Evolutionary conservation across 805 yeast species (phyloP), one percentile per base, ranked within the genome.

Genomic region (Myxozyma kluyveri): DNA sequence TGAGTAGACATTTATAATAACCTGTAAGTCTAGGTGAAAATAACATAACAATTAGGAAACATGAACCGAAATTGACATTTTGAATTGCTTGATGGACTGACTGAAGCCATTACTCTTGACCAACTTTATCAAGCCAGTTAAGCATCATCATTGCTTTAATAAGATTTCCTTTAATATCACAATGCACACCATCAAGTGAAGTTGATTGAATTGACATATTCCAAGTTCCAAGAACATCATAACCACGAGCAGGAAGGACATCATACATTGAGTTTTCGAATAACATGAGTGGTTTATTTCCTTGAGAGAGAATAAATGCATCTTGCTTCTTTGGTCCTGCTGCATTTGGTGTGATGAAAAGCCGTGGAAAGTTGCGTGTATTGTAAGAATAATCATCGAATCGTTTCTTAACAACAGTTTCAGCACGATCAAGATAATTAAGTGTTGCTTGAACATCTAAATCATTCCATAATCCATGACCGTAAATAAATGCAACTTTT

Each of bases 381-480:
- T 53, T 40, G 18, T 38, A 26, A 17, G 33, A 37, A 33, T 47
- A 53, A 31, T 49, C 52, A 7, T 54, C 49, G 23, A 51, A 29
- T 27, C 12, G 31, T 12, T 14, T 18, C 45, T 42, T 54, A 35
- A 49, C 48, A 23, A 42, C 50, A 7, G 55, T 24, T 39, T 54
- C 58, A 26, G 57, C 39, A 14, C 49, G 51, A 21, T 56, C 58
- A 26, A 56, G 52, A 38, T 31, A 56, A 37, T 54, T 54, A 35
- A 56, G 36, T n/a, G 60, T 49, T 4, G 60, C 60, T 21, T 54
- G 54, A 14, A 53, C 58, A 38, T 56, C 58, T 23, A 56, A 52
- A 42, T 56, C 60, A 43, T 56, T 56, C 60, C 60, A 56, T 4
- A 56, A 47, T 27, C 60, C 60, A 19, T 56, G 60, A n/a, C 60